Conservation (phyloP, 202 grass and related monocot genomes). For the Setaria viridis region DNA sequence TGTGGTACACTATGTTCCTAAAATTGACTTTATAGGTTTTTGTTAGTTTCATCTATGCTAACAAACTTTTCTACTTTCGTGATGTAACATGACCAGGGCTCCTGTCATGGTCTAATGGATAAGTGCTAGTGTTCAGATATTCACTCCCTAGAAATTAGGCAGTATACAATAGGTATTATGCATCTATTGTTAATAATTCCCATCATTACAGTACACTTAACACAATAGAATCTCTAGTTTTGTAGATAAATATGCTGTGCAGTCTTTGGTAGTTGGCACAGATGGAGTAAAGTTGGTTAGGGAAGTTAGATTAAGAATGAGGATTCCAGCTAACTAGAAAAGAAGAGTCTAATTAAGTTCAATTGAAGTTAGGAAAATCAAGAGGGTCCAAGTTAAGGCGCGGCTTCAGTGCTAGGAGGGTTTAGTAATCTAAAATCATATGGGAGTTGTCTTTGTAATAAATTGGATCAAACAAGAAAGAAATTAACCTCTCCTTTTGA, state of each 20-base stretch:
- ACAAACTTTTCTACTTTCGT: slow-evolving; percentile 18
- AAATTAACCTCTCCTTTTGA: background rate
- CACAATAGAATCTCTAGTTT: background rate
- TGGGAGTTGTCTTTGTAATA: background rate
- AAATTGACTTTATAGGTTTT: background rate
- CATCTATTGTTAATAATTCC: slow-evolving; percentile 14
- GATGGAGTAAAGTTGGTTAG: background rate
- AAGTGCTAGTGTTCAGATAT: background rate
- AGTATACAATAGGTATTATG: slow-evolving; percentile 4
- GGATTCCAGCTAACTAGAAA: background rate
- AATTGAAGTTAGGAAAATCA: background rate
- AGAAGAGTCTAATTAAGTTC: background rate
- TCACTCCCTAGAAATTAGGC: background rate
- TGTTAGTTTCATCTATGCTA: background rate
- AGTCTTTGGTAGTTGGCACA: background rate
- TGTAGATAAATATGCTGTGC: background rate
- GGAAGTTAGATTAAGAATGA: background rate
- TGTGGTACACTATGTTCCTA: background rate
- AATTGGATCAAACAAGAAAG: background rate
- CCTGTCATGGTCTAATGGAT: background rate
- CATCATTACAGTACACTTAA: slow-evolving; percentile 9
- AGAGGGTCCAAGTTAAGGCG: background rate
- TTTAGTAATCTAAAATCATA: background rate
- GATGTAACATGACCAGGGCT: slow-evolving; percentile 11
- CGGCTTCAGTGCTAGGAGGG: background rate